Base-by-base conservation (phyloP, 768 basidiomycete genomes). In the Kondoa malvinella region DNA sequence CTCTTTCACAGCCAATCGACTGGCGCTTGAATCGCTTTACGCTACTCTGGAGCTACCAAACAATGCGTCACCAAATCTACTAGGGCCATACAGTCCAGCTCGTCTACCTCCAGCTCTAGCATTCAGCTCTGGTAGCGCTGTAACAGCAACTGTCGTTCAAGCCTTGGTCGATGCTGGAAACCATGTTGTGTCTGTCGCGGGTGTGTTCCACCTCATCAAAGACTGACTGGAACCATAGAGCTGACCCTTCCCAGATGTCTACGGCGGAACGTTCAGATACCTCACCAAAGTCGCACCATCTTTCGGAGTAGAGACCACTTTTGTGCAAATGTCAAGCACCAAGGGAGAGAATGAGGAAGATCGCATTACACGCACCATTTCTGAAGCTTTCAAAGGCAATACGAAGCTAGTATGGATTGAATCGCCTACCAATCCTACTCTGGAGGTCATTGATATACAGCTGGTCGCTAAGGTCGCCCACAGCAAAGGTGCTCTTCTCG, bases 371-470 rank as follows among this genome's bases (percentile, higher is more conserved):
- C 82, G 85, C 0, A 77, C 83, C 8, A 80, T 95, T 32, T 70
- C 83, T n/a, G 79, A 79, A 1, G 82, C 88, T 0, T 81, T 96
- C 67, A 80, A 80, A 30, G 80, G 82, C 1, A 88, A 94, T 71
- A 95, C 92, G 2, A 89, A 94, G 89, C 80, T 95, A 12, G 82
- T 99, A 66, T 96, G 92, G 91, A 84, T 95, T 71, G 94, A 99
- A 78, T 81, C 88, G 0, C 94, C 92, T 0, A 97, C 94, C 1
- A 97, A 96, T 79, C 94, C 94, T 0, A 89, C 89, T 1, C 84
- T 97, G 12, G 85, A 88, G 21, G 79, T 96, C 40, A 85, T 92
- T 50, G 87, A 90, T 74, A 85, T 97, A 75, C 77, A 81, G 0
- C 83, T 84, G 66, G 83, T 97, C 71, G 81, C 84, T 29, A 75